These are phyloP conservation scores for Pichia paraexigua DNA, from an alignment of 805 yeast species.

Conservation along the genomic window DNA sequence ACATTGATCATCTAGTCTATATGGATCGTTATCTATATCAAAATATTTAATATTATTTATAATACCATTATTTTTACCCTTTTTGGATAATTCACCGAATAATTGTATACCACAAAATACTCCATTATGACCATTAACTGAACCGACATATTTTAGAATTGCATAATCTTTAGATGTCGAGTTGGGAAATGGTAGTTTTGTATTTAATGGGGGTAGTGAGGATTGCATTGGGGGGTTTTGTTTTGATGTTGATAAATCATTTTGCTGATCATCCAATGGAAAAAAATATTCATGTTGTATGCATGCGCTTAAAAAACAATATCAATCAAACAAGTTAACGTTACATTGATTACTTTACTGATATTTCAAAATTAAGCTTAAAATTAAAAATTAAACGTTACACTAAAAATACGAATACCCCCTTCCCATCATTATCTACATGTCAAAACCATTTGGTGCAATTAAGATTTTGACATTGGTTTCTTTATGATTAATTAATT, in stretches of 20 bases:
- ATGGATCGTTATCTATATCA: conserved; percentile 44
- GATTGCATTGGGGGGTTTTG: background rate
- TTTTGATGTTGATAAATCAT: too few relatives aligned
- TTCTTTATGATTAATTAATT: conserved; percentile 44
- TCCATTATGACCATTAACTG: conserved; percentile 65
- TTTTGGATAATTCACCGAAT: conserved; percentile 48
- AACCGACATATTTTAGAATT: conserved; percentile 61
- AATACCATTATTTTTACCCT: conserved; percentile 84
- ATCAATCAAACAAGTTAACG: too few relatives aligned
- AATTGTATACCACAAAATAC: conserved; percentile 84
- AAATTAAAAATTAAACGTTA: background rate
- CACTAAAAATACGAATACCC: background rate
- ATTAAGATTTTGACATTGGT: conserved; percentile 47
- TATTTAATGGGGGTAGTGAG: conserved; percentile 6
- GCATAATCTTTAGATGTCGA: conserved; percentile 39
- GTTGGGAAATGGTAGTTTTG: conserved; percentile 6
- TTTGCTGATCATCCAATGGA: too few relatives aligned
- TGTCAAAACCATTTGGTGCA: conserved; percentile 33
- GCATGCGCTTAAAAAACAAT: too few relatives aligned
- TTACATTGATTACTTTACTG: too few relatives aligned
- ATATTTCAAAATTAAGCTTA: too few relatives aligned
- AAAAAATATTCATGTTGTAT: too few relatives aligned
- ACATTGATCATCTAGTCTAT: conserved; percentile 39
- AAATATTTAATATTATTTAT: conserved; percentile 69
- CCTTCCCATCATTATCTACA: background rate